These are phyloP conservation scores for Talaromyces atroroseus DNA, from an alignment of 2,329 filamentous ascomycete genomes.

Conservation along the genomic window DNA sequence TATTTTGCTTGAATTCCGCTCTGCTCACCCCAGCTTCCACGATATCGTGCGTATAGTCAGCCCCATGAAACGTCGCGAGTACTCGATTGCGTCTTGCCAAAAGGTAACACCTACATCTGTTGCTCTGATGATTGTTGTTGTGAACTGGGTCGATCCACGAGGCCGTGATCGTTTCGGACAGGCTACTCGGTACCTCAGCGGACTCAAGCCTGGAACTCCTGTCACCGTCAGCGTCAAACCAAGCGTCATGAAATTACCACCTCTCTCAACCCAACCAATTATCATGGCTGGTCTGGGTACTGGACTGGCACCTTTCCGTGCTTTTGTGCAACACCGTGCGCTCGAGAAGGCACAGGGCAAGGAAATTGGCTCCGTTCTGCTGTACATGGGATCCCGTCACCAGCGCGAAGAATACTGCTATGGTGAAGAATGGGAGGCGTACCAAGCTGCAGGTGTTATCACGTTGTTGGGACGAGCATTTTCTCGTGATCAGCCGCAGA, in stretches of 20 bases:
- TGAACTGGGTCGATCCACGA: conserved; percentile 85
- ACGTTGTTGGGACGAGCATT: conserved; percentile 91
- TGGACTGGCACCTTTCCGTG: conserved; percentile 96
- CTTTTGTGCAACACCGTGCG: conserved; percentile 95
- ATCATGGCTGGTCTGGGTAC: conserved; percentile 99
- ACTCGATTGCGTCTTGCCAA: conserved; percentile 97
- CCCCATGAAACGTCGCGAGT: conserved; percentile 93
- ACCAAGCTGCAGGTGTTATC: conserved; percentile 90
- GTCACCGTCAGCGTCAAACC: conserved; percentile 95
- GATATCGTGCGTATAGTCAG: conserved; percentile 82
- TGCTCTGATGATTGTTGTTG: conserved; percentile 92
- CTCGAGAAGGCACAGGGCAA: conserved; percentile 98
- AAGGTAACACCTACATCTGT: conserved; percentile 88
- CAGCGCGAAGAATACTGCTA: conserved; percentile 98
- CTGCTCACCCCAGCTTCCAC: conserved; percentile 80
- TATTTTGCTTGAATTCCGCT: conserved; percentile 80
- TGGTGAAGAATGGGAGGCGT: conserved; percentile 98
- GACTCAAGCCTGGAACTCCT: conserved; percentile 66
- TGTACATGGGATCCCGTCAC: conserved; percentile 96
- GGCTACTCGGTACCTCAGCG: conserved; percentile 82
- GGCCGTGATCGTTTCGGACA: conserved; percentile 89
- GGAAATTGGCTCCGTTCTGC: conserved; percentile 83
- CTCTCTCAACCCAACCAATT: conserved; percentile 78
- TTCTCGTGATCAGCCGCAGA: conserved; percentile 92
- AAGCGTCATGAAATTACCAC: conserved; percentile 97